Evolutionary conservation across 306 rosid genomes (phyloP), one percentile per base, ranked within the genome.

Genomic region (Corylus avellana): DNA sequence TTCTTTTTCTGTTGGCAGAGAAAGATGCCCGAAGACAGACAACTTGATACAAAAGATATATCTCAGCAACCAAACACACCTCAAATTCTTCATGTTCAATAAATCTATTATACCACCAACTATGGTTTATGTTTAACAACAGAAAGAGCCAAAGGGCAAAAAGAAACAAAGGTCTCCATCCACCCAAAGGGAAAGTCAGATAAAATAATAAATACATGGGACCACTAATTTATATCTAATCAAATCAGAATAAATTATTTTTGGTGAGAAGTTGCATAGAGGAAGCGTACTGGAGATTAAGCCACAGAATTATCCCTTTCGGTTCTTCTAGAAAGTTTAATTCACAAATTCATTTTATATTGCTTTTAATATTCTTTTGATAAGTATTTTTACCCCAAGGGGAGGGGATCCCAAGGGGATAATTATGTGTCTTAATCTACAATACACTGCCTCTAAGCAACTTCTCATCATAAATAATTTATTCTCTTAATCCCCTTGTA

Each of bases 321-420:
- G 29, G 22, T 18, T 75, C 72, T 77, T 82, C 82, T 56, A 54
- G 58, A 61, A 76, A 56, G 42, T 10, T 47, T 13, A 29, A 18
- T 64, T 54, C 14, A 54, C 13, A 66, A 4, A 27, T 27, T 9
- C n/a, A 16, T n/a, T 54, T 22, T 55, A 67, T 7, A 14, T 10
- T 42, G 56, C 12, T 35, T 74, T 27, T 48, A 17, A 54, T 10
- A 54, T 39, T 22, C 70, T 14, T 42, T 42, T 42, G 46, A 42
- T 42, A 6, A 42, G 46, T 42, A 42, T 42, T 5, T 42, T 42
- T 42, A 6, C 46, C 46, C 46, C 46, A 42, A 42, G 44, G 44
- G 44, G 44, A 39, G 44, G 4, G 5, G 5, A 4, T 4, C 27
- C 25, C 25, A 49, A 42, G 2, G 4, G 46, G 48, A 32, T 61